Evolutionary conservation across 805 yeast genomes (phyloP).

Genomic region (Ogataea angusta): DNA sequence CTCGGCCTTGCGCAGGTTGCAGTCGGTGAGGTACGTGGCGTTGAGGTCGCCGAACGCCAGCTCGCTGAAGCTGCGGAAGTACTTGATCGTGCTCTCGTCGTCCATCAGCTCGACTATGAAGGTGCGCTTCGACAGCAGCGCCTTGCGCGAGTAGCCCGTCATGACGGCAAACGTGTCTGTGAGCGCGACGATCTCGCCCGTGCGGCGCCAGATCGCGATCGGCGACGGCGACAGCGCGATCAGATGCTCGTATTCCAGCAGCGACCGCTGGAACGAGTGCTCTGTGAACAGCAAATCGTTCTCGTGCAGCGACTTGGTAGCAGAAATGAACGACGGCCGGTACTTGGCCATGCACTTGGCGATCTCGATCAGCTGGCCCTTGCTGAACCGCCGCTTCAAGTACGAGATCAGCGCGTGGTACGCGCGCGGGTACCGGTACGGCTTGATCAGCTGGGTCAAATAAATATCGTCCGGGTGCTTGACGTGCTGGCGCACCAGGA

Average conservation of each 20-base stretch:
- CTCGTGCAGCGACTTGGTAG: constrained; percentile 69
- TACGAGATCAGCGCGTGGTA: constrained; percentile 59
- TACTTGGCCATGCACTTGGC: constrained; percentile 61
- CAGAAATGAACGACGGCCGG: constrained; percentile 73
- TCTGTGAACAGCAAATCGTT: constrained; percentile 66
- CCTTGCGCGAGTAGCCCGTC: constrained; percentile 59
- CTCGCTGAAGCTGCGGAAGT: constrained; percentile 67
- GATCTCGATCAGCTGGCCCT: constrained; percentile 37
- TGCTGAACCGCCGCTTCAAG: constrained; percentile 48
- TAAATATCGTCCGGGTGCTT: constrained; percentile 49
- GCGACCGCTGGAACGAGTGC: constrained; percentile 52
- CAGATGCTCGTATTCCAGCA: constrained; percentile 54
- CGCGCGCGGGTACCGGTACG: constrained; percentile 61
- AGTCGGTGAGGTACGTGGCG: constrained; percentile 49
- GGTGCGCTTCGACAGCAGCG: constrained; percentile 54
- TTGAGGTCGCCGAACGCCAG: constrained; percentile 68
- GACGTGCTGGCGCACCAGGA: constrained; percentile 54
- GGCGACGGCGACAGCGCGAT: constrained; percentile 68
- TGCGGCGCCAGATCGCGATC: constrained; percentile 79
- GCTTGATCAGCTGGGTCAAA: constrained; percentile 39
- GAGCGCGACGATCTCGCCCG: constrained; percentile 80
- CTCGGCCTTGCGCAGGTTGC: constrained; percentile 40
- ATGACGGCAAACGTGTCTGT: constrained; percentile 71
- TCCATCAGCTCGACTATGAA: constrained; percentile 83
- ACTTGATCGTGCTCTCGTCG: constrained; percentile 67